Evolutionary conservation across 306 rosid genomes (phyloP), one percentile per base, ranked within the genome.

Genomic region (Fragaria ananassa): DNA sequence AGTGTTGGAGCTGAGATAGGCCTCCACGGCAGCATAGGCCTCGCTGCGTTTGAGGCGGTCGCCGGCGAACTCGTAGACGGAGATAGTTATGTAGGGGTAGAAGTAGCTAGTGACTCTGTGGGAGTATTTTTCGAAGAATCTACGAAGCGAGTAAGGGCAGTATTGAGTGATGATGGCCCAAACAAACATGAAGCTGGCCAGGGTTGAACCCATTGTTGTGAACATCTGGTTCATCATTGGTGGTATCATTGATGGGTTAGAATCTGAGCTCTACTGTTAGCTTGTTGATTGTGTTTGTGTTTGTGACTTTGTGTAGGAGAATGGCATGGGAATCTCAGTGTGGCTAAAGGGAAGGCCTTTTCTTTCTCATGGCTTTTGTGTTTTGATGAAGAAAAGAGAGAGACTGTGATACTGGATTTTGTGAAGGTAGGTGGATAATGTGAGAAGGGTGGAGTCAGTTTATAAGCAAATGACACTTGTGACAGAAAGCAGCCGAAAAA

Each of bases 141-240:
- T 88, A 8, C 79, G 76, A 23, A 91, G 71, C 72, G 84, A 89
- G 62, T 87, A 87, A 0, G 98, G 98, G 77, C 96, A 93, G 74
- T 91, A 93, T n/a, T 93, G 98, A 31, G 85, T 84, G 64, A 91
- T 71, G 82, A 93, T 86, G n/a, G 98, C 97, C 90, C 90, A 89
- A 47, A 87, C 9, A 67, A 93, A 93, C 98, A 93, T 91, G 83
- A 88, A 89, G 80, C 90, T 89, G 0, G 98, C 97, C 63, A 93
- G 25, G 74, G 89, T 86, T 56, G 98, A 90, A 10, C 98, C 98
- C 88, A 87, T 81, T 42, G 89, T 88, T 57, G 96, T 66, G 92
- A 91, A 91, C 90, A 83, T 82, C 87, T 89, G 93, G 0, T 68
- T 57, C 91, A 88, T 86, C 80, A 86, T 91, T 13, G 85, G 11